Conservation (phyloP, 176 grass and related monocot species). For the Oryza punctata region DNA sequence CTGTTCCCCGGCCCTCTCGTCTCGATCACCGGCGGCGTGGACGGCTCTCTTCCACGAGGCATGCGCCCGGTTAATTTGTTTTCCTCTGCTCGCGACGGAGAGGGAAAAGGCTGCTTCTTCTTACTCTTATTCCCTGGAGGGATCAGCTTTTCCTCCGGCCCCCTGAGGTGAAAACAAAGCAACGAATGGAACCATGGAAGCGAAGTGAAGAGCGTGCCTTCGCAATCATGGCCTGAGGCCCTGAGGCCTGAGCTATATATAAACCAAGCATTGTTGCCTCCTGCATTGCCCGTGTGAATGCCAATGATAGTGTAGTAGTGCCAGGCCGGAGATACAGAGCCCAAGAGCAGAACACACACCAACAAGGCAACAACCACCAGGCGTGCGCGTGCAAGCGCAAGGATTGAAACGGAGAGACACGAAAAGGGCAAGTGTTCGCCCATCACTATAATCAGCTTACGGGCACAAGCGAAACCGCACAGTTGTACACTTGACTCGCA, state of each 20-base stretch:
- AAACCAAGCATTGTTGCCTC: not conserved
- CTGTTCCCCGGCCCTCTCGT: not conserved
- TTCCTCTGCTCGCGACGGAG: not conserved
- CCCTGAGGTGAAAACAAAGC: not conserved
- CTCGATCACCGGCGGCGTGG: not conserved
- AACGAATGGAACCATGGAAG: not conserved
- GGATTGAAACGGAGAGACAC: too few species aligned
- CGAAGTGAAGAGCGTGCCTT: not conserved
- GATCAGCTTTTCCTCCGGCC: constrained; percentile 2
- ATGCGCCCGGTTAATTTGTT: not conserved
- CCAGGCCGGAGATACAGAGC: too few species aligned
- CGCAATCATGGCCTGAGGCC: not conserved
- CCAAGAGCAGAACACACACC: not conserved
- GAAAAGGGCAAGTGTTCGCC: too few species aligned
- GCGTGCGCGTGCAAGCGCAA: too few species aligned
- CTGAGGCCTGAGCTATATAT: not conserved
- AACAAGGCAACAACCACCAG: not conserved
- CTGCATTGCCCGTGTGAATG: not conserved
- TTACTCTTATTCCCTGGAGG: constrained; percentile 3
- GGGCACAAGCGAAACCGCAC: too few species aligned
- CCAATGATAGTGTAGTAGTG: not conserved
- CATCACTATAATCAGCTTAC: too few species aligned
- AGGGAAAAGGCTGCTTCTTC: not conserved
- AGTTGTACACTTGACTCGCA: too few species aligned
- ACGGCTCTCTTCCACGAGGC: constrained; percentile 10